Evolutionary conservation across 2,329 filamentous ascomycete species (phyloP).

Genomic region (Myriosclerotinia scirpicola): DNA sequence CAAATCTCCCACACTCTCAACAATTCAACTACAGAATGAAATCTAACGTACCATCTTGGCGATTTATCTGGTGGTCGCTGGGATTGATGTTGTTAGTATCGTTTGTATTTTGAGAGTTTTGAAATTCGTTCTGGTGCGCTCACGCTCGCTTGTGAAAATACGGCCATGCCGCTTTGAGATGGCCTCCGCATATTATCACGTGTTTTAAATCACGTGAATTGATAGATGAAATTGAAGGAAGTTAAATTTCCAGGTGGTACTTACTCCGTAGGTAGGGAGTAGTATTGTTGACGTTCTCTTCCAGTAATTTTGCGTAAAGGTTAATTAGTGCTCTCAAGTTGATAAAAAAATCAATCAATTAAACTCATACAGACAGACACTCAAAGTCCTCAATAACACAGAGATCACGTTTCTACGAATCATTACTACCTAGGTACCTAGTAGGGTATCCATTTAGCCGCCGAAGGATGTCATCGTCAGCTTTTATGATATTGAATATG

Average conservation of each 20-base stretch:
- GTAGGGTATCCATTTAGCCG: not conserved
- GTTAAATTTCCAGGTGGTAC: too few species aligned
- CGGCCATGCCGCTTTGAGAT: constrained; percentile 21
- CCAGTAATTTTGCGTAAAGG: too few species aligned
- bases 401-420: not conserved
- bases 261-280: too few species aligned
- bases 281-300: not conserved
- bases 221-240: too few species aligned
- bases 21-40: constrained; percentile 10
- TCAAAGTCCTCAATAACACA: not conserved
- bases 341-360: too few species aligned
- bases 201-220: not conserved
- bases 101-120: constrained; percentile 25
- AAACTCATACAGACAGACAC: not conserved
- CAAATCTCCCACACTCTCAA: not conserved
- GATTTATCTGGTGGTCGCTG: constrained; percentile 32
- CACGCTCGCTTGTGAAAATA: constrained; percentile 22
- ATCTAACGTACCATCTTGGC: constrained; percentile 35
- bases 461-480: not conserved
- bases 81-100: constrained; percentile 27
- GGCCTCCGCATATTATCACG: not conserved
- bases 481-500: not conserved
- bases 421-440: too few species aligned
- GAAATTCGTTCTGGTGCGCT: constrained; percentile 23
- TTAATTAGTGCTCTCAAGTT: too few species aligned